phyloP scores from a whole-genome alignment of 257 asterid genomes.

The Leptodermis oblonga region DNA sequence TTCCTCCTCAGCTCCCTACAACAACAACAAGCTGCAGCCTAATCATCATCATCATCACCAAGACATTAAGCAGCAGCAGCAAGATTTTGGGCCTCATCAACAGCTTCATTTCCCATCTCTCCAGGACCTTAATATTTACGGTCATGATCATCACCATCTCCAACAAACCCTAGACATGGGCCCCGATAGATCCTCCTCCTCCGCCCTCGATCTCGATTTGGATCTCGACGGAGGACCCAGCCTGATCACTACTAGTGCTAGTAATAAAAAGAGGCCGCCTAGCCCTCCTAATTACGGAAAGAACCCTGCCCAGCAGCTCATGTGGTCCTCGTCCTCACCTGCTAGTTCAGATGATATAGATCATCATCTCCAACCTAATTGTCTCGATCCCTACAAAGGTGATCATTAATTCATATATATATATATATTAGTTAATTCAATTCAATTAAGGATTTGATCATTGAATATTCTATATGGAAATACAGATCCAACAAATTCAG shows the following conservation, averaged over 20 bases:
- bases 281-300: slow-evolving; percentile 23
- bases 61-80: slow-evolving; percentile 18
- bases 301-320: slow-evolving; percentile 32
- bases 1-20: slow-evolving; percentile 39
- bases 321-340: slow-evolving; percentile 42
- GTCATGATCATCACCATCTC: slow-evolving; percentile 19
- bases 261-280: slow-evolving; percentile 48
- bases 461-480: too few species aligned
- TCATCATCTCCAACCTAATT: slow-evolving; percentile 22
- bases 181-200: slow-evolving; percentile 40
- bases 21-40: not conserved
- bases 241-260: not conserved
- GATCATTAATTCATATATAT: too few species aligned
- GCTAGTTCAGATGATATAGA: slow-evolving; percentile 6
- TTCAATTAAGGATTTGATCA: too few species aligned
- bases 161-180: slow-evolving; percentile 35
- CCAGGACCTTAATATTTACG: slow-evolving; percentile 85
- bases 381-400: slow-evolving; percentile 28
- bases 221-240: not conserved
- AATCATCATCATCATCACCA: not conserved
- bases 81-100: slow-evolving; percentile 35
- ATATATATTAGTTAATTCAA: too few species aligned
- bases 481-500: slow-evolving; percentile 31
- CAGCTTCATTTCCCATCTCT: slow-evolving; percentile 54
- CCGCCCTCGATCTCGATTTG: too few species aligned